A percentile compares a stretch with the other conserved stretches of the same genome.
These are phyloP conservation scores for Plasmodium gonderi DNA, from an alignment of 169 alveolate genomes.

Conservation along the genomic window DNA sequence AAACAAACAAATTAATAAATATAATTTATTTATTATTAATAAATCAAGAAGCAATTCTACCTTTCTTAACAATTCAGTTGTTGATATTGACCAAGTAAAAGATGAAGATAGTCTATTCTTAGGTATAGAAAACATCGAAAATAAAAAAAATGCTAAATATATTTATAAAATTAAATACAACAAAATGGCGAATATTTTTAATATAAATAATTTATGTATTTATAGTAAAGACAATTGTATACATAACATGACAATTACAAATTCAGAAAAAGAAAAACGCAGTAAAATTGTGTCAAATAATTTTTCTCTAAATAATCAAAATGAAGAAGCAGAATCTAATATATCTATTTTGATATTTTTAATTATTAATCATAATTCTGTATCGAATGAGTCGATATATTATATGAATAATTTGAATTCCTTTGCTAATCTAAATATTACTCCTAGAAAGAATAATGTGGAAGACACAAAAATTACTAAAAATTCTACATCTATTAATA, in stretches of 20 bases:
- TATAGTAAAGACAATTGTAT: constrained; percentile 22
- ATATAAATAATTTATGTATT: constrained; percentile 16
- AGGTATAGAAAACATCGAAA: constrained; percentile 32
- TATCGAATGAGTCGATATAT: constrained; percentile 22
- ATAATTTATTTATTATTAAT: constrained; percentile 62
- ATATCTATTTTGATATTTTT: constrained; percentile 48
- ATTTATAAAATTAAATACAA: constrained; percentile 59
- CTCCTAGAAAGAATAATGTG: constrained; percentile 17
- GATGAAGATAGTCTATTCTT: constrained; percentile 57
- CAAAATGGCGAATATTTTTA: constrained; percentile 61
- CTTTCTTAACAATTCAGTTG: constrained; percentile 18
- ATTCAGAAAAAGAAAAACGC: constrained; percentile 15
- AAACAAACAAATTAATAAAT: constrained; percentile 63
- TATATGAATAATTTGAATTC: constrained; percentile 23
- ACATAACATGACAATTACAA: not conserved
- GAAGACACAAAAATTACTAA: constrained; percentile 5
- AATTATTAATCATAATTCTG: not conserved
- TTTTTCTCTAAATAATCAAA: constrained; percentile 43
- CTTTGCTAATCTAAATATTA: constrained; percentile 26
- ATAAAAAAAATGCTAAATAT: constrained; percentile 52
- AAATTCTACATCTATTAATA: constrained; percentile 27
- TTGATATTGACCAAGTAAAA: constrained; percentile 55
- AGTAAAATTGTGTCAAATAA: constrained; percentile 57
- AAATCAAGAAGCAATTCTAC: constrained; percentile 36
- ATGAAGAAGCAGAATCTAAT: constrained; percentile 34